These are phyloP conservation scores for Colletotrichum neosansevieriae DNA, from an alignment of 2,329 filamentous ascomycete species.

Conservation along the genomic window DNA sequence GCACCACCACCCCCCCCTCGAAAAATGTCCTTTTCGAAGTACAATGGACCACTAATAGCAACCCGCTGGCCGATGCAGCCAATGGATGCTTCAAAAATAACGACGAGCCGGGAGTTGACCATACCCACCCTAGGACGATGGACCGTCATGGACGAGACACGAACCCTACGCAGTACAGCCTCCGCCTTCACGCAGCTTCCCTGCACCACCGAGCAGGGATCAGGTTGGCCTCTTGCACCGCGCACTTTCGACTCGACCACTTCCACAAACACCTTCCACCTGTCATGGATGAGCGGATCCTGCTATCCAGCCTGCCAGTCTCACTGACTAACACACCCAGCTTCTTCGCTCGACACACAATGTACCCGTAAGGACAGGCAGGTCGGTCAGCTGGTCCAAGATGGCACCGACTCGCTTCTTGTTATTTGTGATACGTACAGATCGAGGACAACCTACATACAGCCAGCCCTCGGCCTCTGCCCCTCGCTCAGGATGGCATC, in stretches of 20 bases:
- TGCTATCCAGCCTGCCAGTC: conserved; percentile 14
- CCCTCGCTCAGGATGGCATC: conserved; percentile 24
- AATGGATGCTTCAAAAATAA: conserved; percentile 32
- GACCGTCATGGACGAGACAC: conserved; percentile 6
- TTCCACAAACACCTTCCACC: conserved; percentile 11
- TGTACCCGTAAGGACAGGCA: conserved; percentile 26
- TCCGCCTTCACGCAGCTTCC: conserved; percentile 33
- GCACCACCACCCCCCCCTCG: conserved; percentile 1
- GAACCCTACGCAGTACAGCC: conserved; percentile 33
- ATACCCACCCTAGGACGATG: conserved; percentile 17
- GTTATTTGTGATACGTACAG: conserved; percentile 35
- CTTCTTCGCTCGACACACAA: conserved; percentile 16
- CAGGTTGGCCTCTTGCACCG: conserved; percentile 29
- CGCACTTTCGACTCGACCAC: conserved; percentile 14
- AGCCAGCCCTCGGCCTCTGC: conserved; percentile 20
- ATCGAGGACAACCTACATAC: conserved; percentile 36
- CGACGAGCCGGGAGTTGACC: conserved; percentile 14
- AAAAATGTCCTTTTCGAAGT: conserved; percentile 6
- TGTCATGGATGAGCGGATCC: conserved; percentile 16
- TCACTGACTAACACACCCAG: conserved; percentile 29
- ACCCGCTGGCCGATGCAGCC: conserved; percentile 5
- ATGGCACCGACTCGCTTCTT: conserved; percentile 37
- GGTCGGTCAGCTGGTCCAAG: conserved; percentile 28
- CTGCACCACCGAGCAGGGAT: conserved; percentile 35
- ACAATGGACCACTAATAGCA: conserved; percentile 37